A percentile compares a stretch with the other conserved stretches of the same genome.
Evolutionary conservation across 2,329 filamentous ascomycete species (phyloP).

Genomic region (Oidium heveae): DNA sequence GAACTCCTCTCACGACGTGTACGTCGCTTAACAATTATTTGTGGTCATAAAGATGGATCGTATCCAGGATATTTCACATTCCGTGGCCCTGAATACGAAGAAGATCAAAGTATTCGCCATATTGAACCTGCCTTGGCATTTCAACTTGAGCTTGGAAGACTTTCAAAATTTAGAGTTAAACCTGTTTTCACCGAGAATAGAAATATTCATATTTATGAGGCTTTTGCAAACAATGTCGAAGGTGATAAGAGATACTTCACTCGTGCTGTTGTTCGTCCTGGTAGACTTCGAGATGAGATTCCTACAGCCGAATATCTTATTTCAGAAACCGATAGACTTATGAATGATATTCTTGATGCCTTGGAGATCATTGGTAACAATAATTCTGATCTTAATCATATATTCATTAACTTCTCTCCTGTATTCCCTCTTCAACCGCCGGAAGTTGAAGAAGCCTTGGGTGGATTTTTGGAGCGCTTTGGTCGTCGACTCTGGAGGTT

Average conservation of each 20-base stretch:
- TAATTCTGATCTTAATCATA: constrained; percentile 96
- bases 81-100: constrained; percentile 69
- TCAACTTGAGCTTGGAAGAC: constrained; percentile 85
- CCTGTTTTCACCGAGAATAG: constrained; percentile 98
- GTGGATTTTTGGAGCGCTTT: constrained; percentile 89
- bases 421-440: constrained; percentile 78
- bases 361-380: constrained; percentile 98
- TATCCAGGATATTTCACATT: constrained; percentile 98
- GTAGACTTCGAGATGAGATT: constrained; percentile 86
- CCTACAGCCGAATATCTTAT: constrained; percentile 97
- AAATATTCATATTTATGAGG: constrained; percentile 97
- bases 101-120: constrained; percentile 92
- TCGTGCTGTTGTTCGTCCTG: constrained; percentile 79
- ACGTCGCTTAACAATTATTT: constrained; percentile 86
- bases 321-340: constrained; percentile 82
- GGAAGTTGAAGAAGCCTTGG: constrained; percentile 80
- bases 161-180: constrained; percentile 94
- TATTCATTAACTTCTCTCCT: constrained; percentile 98
- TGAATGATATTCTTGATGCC: constrained; percentile 94
- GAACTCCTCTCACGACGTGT: constrained; percentile 63
- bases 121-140: constrained; percentile 90
- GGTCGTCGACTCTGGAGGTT: constrained; percentile 87
- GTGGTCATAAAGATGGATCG: constrained; percentile 75
- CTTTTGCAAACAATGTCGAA: constrained; percentile 77
- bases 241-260: constrained; percentile 98